Evolutionary conservation across 306 rosid genomes (phyloP).

Genomic region (Cicer cuneatum): DNA sequence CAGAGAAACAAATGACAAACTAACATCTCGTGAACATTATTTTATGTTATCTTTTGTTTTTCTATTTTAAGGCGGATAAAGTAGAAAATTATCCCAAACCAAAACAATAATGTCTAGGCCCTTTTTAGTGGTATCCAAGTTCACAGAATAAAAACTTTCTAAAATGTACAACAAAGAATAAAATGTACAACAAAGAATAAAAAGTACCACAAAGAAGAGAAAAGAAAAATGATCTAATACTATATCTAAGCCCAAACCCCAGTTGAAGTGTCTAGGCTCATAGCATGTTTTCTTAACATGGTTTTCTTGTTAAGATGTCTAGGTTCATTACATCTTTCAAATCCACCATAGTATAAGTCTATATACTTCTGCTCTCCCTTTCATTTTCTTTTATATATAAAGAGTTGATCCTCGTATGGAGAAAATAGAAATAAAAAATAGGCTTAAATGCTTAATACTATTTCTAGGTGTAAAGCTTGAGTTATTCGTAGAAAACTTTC

Average conservation of each 20-base stretch:
- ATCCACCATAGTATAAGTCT: not conserved
- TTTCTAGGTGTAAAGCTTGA: not conserved
- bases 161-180: not conserved
- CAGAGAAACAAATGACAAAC: conserved; percentile 2
- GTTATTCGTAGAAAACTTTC: not conserved
- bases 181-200: not conserved
- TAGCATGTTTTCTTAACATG: not conserved
- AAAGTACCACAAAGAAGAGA: not conserved
- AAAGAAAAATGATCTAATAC: not conserved
- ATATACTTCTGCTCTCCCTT: conserved; percentile 2
- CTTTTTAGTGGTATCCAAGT: conserved; percentile 1
- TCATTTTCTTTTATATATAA: not conserved
- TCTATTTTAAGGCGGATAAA: not conserved
- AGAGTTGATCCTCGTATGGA: not conserved
- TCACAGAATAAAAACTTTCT: not conserved
- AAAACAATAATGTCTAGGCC: not conserved
- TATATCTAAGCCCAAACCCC: not conserved
- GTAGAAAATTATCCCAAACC: conserved; percentile 1
- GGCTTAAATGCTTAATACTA: conserved; percentile 5
- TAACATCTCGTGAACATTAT: not conserved
- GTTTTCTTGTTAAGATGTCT: not conserved
- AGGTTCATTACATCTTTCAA: conserved; percentile 1
- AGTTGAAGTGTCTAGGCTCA: conserved; percentile 2
- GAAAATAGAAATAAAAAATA: not conserved
- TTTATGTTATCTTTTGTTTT: not conserved